Percentiles rank a stretch among this genome's conserved stretches.
Conservation (phyloP, 2,329 filamentous ascomycete species). For the Pseudocercospora fijiensis region DNA sequence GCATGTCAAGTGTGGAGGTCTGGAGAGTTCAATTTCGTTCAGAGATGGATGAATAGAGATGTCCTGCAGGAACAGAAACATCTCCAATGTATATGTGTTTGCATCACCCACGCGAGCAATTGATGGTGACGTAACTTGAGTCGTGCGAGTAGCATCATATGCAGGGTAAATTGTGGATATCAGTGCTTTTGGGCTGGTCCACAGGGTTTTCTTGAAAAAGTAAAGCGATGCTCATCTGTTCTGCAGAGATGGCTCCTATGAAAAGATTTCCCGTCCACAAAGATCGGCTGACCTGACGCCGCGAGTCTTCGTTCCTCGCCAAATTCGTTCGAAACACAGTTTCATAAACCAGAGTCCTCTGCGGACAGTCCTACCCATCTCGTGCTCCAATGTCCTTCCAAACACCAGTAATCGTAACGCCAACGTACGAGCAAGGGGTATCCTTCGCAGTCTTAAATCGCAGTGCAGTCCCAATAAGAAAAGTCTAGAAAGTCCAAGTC, state of each 20-base stretch:
- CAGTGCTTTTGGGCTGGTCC: not conserved
- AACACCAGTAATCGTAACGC: not conserved
- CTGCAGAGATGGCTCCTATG: not conserved
- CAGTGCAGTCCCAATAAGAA: not conserved
- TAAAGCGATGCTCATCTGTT: not conserved
- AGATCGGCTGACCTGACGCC: not conserved
- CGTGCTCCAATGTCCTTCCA: not conserved
- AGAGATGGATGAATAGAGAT: not conserved
- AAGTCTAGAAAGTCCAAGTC: not conserved
- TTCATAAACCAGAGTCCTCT: not conserved
- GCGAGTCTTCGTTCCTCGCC: not conserved
- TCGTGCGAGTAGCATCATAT: not conserved
- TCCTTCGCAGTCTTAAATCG: slow-evolving; percentile 3
- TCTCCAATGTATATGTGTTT: not conserved
- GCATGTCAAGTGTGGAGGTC: not conserved
- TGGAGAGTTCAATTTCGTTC: not conserved
- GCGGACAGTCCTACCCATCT: not conserved
- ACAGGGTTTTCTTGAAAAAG: not conserved
- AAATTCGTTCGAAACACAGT: not conserved
- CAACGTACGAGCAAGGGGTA: slow-evolving; percentile 6
- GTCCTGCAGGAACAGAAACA: not conserved
- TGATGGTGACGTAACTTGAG: not conserved
- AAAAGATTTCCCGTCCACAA: not conserved
- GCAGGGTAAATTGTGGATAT: slow-evolving; percentile 3
- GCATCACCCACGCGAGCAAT: not conserved